Base-by-base conservation (phyloP, 768 basidiomycete species). In the Neoboletus brunneissimus region DNA sequence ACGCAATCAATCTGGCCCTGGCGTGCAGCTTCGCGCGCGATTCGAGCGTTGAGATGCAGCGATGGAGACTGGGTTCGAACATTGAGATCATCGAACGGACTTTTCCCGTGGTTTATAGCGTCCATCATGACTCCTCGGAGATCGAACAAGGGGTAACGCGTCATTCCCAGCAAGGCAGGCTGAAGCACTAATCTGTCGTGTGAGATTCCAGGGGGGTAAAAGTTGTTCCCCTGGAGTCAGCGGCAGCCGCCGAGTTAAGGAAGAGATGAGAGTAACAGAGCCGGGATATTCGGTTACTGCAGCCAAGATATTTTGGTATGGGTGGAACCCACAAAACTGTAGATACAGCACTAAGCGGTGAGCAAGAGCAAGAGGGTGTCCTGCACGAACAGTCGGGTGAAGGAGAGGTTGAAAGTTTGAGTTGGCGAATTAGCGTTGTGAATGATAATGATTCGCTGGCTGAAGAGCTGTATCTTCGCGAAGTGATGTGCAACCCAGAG, bases 101-200 rank as follows among this genome's bases (percentile, higher is more conserved):
- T 25, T 53, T 56, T 55, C 43, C 60, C 51, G 54, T 50, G 35
- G 46, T 35, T 58, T 40, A 57, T 40, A 22, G 37, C 38, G 48
- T 46, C 42, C 54, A 48, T 51, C 56, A 57, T 16, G 58, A 59
- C 55, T 68, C 67, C 67, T 68, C 67, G 67, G 67, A 68, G 63
- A 62, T 69, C 57, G 40, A 60, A 51, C 58, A 51, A 31, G 45
- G 49, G 37, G n/a, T 13, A 55, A 47, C 32, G 27, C 15, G 37
- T 43, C 37, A 53, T 57, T 60, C 53, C 63, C 55, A 55, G 53
- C 43, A 57, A 44, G 40, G 62, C 32, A 40, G 46, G 40, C n/a
- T 55, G 55, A 57, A 52, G 58, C 63, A 63, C 57, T 44, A 48
- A 61, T 59, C 44, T 45, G 50, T 49, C 51, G 53, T 56, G 61